Evolutionary conservation across 2,329 filamentous ascomycete genomes (phyloP), one percentile per base, ranked within the genome.

Genomic region (Botryosphaeria agaves): DNA sequence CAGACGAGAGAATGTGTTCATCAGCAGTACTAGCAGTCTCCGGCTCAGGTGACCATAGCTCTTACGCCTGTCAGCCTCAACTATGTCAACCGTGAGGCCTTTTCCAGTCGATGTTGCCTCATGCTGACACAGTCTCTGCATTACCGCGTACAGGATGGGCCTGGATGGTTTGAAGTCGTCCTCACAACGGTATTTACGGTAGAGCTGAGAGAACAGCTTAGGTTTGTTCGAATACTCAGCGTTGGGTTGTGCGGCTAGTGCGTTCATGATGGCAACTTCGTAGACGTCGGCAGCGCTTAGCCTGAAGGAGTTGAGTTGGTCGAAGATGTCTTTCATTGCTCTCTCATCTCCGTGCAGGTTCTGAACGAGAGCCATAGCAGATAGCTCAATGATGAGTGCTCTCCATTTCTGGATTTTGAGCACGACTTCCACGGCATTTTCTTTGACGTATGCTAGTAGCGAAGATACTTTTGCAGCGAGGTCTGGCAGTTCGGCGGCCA

Each of bases 1-100:
- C 11, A 38, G 32, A 5, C 44, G 37, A 3, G 56, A 52, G 36
- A 52, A 51, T 32, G 39, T 14, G 12, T 20, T 18, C n/a, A 47
- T 36, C 3, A 48, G 29, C 16, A 29, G 24, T 12, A 34, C 32
- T 8, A 45, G 24, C 5, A 37, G 39, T 7, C 34, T 31, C 6
- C 28, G 25, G 28, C 30, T 36, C 2, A 48, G 25, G 12, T 37
- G 38, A 5, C 29, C 38, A 30, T 48, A 31, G 31, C 35, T 34
- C n/a, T 19, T 25, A 17, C 35, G 32, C 47, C 45, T 50, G 28
- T 48, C 44, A n/a, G 26, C 26, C 5, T 9, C 9, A 14, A 27
- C 7, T n/a, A 14, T 14, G n/a, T 27, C 26, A 9, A 27, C 26
- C 5, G 26, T 23, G 7, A 23, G n/a, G n/a, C n/a, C n/a, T n/a